Evolutionary conservation across 129 eudicot species (phyloP).

Genomic region (Ambrosia trifida): DNA sequence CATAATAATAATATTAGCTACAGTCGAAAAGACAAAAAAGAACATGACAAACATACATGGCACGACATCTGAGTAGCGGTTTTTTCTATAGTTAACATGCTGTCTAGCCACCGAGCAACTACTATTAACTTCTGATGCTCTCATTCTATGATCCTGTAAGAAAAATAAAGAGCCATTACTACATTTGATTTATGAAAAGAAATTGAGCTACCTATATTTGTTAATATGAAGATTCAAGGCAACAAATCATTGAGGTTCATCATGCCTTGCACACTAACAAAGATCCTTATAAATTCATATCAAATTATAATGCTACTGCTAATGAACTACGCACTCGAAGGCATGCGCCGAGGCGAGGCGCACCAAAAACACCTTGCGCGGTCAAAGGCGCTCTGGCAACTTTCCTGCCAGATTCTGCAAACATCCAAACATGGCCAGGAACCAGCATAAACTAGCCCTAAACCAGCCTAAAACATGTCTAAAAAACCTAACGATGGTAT

Average conservation of each 20-base stretch:
- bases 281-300: background rate
- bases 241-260: background rate
- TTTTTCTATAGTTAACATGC: slow-evolving; percentile 59
- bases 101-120: slow-evolving; percentile 76
- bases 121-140: slow-evolving; percentile 51
- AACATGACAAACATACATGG: slow-evolving; percentile 59
- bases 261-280: slow-evolving; percentile 5
- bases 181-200: slow-evolving; percentile 6
- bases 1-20: background rate
- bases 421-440: too few species aligned
- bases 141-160: slow-evolving; percentile 71
- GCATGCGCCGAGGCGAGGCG: too few species aligned
- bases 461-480: too few species aligned
- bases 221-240: background rate
- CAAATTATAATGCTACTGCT: background rate
- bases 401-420: too few species aligned
- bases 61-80: slow-evolving; percentile 82
- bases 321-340: too few species aligned
- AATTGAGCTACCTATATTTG: background rate
- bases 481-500: too few species aligned
- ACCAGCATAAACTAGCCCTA: too few species aligned
- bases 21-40: background rate
- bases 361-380: too few species aligned
- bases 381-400: too few species aligned
- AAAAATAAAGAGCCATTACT: background rate